Conservation (phyloP, 2,329 filamentous ascomycete genomes). For the Penicillium sp. region DNA sequence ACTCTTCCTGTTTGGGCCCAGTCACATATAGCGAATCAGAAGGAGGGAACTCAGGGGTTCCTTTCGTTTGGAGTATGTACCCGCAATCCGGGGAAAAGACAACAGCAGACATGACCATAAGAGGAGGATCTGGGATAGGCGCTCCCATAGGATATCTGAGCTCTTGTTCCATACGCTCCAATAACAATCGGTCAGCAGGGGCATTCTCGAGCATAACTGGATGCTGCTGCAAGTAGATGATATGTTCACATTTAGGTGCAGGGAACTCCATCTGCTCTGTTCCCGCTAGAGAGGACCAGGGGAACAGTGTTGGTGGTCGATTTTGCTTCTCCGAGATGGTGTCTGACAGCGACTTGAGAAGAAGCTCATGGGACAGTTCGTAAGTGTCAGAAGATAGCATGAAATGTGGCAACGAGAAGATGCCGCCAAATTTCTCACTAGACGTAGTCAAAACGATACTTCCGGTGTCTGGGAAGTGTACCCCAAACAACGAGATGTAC, state of each 20-base stretch:
- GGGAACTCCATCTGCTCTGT: slow-evolving; percentile 48
- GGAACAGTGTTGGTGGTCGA: slow-evolving; percentile 56
- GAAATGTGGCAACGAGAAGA: slow-evolving; percentile 85
- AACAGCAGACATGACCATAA: slow-evolving; percentile 58
- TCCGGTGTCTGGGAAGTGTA: slow-evolving; percentile 82
- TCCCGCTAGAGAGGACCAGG: slow-evolving; percentile 71
- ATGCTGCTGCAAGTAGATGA: slow-evolving; percentile 74
- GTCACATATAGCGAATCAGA: slow-evolving; percentile 52
- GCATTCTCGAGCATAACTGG: slow-evolving; percentile 34
- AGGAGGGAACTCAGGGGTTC: slow-evolving; percentile 53
- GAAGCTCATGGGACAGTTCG: slow-evolving; percentile 58
- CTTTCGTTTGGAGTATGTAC: slow-evolving; percentile 62
- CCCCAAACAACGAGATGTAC: slow-evolving; percentile 76
- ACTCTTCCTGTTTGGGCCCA: slow-evolving; percentile 58
- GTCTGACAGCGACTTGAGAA: slow-evolving; percentile 69
- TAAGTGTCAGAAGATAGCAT: slow-evolving; percentile 58
- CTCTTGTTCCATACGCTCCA: slow-evolving; percentile 57
- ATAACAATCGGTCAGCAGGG: slow-evolving; percentile 32
- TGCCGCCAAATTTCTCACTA: slow-evolving; percentile 89
- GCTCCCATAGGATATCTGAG: slow-evolving; percentile 59
- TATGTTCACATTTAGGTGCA: slow-evolving; percentile 79
- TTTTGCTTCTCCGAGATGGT: slow-evolving; percentile 63
- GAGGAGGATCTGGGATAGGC: slow-evolving; percentile 50
- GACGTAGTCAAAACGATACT: slow-evolving; percentile 80
- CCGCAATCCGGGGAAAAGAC: slow-evolving; percentile 66